Evolutionary conservation across 2,329 filamentous ascomycete genomes (phyloP).

Genomic region (Neurospora crassa): DNA sequence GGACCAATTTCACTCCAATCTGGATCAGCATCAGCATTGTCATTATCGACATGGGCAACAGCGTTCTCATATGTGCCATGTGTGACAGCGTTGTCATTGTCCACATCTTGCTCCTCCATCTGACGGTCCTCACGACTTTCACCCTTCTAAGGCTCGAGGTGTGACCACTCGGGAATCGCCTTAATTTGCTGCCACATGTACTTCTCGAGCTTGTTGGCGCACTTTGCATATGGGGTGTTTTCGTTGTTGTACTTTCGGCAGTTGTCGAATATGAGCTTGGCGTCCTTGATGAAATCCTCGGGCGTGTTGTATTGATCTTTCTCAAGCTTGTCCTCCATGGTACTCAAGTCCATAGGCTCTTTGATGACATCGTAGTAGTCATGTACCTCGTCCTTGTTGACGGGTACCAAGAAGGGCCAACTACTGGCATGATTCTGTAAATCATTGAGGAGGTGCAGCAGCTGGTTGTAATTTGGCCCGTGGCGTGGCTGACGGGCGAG

Average conservation of each 20-base stretch:
- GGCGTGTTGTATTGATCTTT: slow-evolving; percentile 85
- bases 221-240: slow-evolving; percentile 89
- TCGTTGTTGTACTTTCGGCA: slow-evolving; percentile 96
- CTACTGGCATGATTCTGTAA: slow-evolving; percentile 87
- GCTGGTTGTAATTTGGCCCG: slow-evolving; percentile 90
- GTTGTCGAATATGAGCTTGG: slow-evolving; percentile 84
- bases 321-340: slow-evolving; percentile 93
- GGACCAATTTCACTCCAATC: background rate
- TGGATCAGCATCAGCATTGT: background rate
- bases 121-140: slow-evolving; percentile 1
- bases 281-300: slow-evolving; percentile 86
- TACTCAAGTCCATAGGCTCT: slow-evolving; percentile 91
- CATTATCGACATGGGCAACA: background rate
- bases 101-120: slow-evolving; percentile 2
- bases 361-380: slow-evolving; percentile 99
- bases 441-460: slow-evolving; percentile 86
- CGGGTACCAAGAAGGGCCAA: slow-evolving; percentile 91
- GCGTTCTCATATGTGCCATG: background rate
- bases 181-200: slow-evolving; percentile 93
- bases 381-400: slow-evolving; percentile 92
- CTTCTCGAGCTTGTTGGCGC: slow-evolving; percentile 84
- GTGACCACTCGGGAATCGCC: slow-evolving; percentile 86
- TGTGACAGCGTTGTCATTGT: slow-evolving; percentile 2
- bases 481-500: slow-evolving; percentile 89
- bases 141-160: slow-evolving; percentile 23